Conservation (phyloP, 192 early-diverging fungal genomes). For the Podila verticillata region DNA sequence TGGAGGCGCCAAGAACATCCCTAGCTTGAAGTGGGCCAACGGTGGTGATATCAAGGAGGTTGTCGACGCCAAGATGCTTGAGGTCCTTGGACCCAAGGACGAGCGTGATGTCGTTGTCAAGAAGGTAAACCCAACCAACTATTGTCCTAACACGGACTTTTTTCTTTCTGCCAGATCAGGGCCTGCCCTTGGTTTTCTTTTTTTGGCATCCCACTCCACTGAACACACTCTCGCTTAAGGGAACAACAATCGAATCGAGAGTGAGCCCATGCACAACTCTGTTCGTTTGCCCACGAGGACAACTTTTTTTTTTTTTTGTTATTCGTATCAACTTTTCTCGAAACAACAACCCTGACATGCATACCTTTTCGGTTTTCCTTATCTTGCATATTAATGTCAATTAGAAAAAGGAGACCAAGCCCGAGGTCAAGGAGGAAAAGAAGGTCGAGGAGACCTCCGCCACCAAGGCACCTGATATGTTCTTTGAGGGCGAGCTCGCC, state of each 20-base stretch:
- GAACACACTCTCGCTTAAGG: background rate
- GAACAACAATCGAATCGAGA: background rate
- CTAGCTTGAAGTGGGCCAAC: constrained; percentile 90
- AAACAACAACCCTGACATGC: background rate
- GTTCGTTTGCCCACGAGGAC: background rate
- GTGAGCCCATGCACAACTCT: background rate
- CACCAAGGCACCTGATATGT: constrained; percentile 69
- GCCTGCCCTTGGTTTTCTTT: background rate
- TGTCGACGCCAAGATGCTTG: constrained; percentile 86
- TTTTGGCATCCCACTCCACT: background rate
- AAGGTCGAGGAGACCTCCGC: constrained; percentile 39
- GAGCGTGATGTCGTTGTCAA: constrained; percentile 83
- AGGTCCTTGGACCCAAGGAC: constrained; percentile 97
- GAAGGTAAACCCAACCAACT: constrained; percentile 29
- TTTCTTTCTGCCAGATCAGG: background rate
- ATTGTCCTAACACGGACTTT: too few species aligned
- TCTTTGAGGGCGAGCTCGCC: constrained; percentile 94
- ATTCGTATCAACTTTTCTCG: too few species aligned
- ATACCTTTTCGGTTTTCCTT: background rate
- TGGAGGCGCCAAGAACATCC: constrained; percentile 72
- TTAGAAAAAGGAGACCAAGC: constrained; percentile 72
- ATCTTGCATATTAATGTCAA: constrained; percentile 22
- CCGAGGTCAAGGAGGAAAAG: constrained; percentile 46
- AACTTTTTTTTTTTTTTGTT: background rate
- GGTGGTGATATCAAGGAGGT: constrained; percentile 86